These are phyloP conservation scores for Penicillium ochrochloron DNA, from an alignment of 495 filamentous ascomycete genomes.

Conservation along the genomic window DNA sequence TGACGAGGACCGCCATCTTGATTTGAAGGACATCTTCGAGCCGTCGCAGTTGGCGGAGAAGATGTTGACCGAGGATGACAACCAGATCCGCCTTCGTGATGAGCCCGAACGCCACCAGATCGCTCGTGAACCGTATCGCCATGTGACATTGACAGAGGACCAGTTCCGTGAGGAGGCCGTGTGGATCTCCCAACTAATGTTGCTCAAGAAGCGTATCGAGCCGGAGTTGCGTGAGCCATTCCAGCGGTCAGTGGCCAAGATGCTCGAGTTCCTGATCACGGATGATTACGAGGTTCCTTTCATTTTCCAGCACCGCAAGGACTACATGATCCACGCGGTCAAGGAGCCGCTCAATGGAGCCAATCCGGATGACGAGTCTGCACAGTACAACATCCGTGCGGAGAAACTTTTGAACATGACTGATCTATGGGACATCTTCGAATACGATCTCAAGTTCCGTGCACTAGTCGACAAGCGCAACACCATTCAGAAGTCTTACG, in stretches of 20 bases:
- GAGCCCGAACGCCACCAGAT: constrained; percentile 95
- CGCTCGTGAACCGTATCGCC: constrained; percentile 82
- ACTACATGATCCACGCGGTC: constrained; percentile 92
- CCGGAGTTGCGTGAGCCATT: constrained; percentile 77
- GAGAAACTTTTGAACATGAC: constrained; percentile 91
- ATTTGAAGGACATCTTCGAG: constrained; percentile 97
- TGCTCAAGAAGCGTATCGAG: constrained; percentile 78
- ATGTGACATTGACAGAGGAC: constrained; percentile 74
- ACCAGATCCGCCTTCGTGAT: constrained; percentile 81
- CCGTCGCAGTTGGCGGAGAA: constrained; percentile 91
- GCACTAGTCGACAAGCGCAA: constrained; percentile 89
- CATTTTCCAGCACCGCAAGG: constrained; percentile 96
- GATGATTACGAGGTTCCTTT: constrained; percentile 95
- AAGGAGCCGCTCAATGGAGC: constrained; percentile 63
- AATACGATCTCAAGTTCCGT: constrained; percentile 91
- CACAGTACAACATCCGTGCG: constrained; percentile 73
- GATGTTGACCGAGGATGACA: constrained; percentile 94
- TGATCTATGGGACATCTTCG: constrained; percentile 92
- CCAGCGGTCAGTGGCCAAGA: constrained; percentile 83
- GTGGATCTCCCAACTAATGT: constrained; percentile 89
- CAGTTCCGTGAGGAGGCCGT: constrained; percentile 84
- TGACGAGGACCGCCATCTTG: constrained; percentile 72
- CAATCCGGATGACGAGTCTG: constrained; percentile 63
- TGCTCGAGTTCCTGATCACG: constrained; percentile 91
- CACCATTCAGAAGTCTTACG: constrained; percentile 74